Percentiles rank a stretch among this genome's conserved stretches.
Conservation (phyloP, 2,329 filamentous ascomycete genomes). For the Cryphonectria carpinicola region DNA sequence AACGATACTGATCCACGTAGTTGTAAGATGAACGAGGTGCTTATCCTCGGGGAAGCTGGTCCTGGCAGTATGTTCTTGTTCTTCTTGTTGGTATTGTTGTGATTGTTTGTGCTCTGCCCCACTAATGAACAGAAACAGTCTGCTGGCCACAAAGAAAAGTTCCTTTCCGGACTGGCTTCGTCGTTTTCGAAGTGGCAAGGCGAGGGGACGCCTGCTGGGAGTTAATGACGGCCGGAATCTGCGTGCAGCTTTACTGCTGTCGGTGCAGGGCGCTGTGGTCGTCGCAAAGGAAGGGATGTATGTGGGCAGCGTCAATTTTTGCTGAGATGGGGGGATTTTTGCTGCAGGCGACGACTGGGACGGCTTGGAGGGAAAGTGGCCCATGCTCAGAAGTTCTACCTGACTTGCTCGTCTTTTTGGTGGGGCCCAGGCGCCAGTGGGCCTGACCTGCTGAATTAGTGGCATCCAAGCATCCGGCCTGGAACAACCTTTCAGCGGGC, state of each 20-base stretch:
- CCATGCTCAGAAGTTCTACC: slow-evolving; percentile 1
- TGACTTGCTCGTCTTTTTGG: slow-evolving; percentile 5
- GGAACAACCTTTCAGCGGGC: slow-evolving; percentile 12
- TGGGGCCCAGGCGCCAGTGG: slow-evolving; percentile 2
- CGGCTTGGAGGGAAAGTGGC: slow-evolving; percentile 1
- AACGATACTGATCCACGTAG: slow-evolving; percentile 19
- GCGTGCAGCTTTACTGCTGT: slow-evolving; percentile 1
- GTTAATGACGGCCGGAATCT: neutral
- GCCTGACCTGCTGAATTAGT: neutral
- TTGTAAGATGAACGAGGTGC: neutral
- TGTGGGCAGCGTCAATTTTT: slow-evolving; percentile 25
- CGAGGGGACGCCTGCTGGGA: neutral
- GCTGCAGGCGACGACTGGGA: slow-evolving; percentile 21
- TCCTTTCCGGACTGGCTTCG: neutral
- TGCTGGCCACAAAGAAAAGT: slow-evolving; percentile 20
- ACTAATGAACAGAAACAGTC: slow-evolving; percentile 11
- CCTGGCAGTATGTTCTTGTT: neutral
- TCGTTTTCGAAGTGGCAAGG: slow-evolving; percentile 1
- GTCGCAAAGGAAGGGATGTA: slow-evolving; percentile 16
- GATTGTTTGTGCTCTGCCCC: slow-evolving; percentile 20
- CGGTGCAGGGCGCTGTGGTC: neutral
- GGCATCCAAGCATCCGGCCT: neutral
- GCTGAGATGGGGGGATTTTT: slow-evolving; percentile 25
- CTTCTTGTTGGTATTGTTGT: slow-evolving; percentile 16
- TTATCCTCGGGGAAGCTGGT: slow-evolving; percentile 10